Evolutionary conservation across 331 rosid genomes (phyloP).

Genomic region (Quercus lobata): DNA sequence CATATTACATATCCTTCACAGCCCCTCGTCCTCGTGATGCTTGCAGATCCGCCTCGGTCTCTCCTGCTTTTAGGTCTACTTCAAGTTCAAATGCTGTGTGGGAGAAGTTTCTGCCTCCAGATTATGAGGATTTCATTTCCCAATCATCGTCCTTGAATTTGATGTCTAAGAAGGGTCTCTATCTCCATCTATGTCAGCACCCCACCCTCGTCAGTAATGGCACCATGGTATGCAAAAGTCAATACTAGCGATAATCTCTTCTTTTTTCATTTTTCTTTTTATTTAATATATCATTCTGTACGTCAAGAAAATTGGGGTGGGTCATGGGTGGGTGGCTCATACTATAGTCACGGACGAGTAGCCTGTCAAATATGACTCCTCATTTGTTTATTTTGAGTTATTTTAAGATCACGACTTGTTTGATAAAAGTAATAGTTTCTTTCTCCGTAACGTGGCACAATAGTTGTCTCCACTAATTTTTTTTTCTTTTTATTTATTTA

Average conservation of each 20-base stretch:
- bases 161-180: conserved; percentile 19
- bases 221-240: not conserved
- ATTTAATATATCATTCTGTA: too few species aligned
- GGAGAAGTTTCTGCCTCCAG: conserved; percentile 16
- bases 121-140: not conserved
- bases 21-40: conserved; percentile 7
- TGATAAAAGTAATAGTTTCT: too few species aligned
- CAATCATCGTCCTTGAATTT: not conserved
- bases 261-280: rapidly evolving
- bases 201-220: not conserved
- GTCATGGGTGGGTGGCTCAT: too few species aligned
- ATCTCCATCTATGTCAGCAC: conserved; percentile 5
- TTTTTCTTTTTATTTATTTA: too few species aligned
- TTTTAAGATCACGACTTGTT: too few species aligned
- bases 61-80: not conserved
- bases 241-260: not conserved
- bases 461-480: too few species aligned
- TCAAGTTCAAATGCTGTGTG: conserved; percentile 19
- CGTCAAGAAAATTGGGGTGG: too few species aligned
- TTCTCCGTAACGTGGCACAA: too few species aligned
- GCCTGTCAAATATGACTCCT: too few species aligned
- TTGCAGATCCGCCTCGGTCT: conserved; percentile 2
- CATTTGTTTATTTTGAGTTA: too few species aligned
- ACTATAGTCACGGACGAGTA: too few species aligned
- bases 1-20: not conserved